These are phyloP conservation scores for Silene latifolia DNA, from an alignment of 148 eudicot species.

Conservation along the genomic window DNA sequence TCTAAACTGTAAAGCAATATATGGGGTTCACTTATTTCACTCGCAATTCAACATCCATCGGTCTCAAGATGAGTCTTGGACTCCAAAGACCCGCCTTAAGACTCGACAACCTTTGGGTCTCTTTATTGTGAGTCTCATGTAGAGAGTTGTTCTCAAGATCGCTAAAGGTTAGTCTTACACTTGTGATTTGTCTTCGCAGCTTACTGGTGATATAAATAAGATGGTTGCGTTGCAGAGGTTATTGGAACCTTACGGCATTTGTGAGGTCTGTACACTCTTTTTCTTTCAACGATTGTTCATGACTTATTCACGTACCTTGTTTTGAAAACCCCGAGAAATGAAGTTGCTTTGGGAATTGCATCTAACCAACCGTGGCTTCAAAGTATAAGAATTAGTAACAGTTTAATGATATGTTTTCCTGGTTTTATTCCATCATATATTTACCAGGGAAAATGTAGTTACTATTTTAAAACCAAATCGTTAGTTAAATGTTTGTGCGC, in stretches of 20 bases:
- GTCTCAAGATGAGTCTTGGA: too few species aligned
- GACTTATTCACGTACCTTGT: neutral
- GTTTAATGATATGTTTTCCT: neutral
- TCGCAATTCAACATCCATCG: too few species aligned
- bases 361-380: too few species aligned
- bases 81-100: too few species aligned
- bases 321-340: neutral
- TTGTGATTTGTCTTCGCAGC: slow-evolving; percentile 34
- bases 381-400: too few species aligned
- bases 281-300: slow-evolving; percentile 1
- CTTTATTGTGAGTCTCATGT: too few species aligned
- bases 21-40: too few species aligned
- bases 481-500: neutral
- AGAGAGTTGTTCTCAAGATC: too few species aligned
- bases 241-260: slow-evolving; percentile 86
- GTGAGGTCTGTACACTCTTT: slow-evolving; percentile 67
- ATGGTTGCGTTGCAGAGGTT: slow-evolving; percentile 88
- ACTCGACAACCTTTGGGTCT: too few species aligned
- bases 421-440: neutral
- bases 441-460: neutral
- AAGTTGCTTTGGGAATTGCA: too few species aligned
- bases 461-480: neutral
- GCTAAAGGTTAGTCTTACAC: neutral
- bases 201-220: slow-evolving; percentile 78
- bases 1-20: too few species aligned